A percentile compares a stretch with the other conserved stretches of the same genome.
These are phyloP conservation scores for Amphichorda felina DNA, from an alignment of 2,329 filamentous ascomycete species.

Conservation along the genomic window DNA sequence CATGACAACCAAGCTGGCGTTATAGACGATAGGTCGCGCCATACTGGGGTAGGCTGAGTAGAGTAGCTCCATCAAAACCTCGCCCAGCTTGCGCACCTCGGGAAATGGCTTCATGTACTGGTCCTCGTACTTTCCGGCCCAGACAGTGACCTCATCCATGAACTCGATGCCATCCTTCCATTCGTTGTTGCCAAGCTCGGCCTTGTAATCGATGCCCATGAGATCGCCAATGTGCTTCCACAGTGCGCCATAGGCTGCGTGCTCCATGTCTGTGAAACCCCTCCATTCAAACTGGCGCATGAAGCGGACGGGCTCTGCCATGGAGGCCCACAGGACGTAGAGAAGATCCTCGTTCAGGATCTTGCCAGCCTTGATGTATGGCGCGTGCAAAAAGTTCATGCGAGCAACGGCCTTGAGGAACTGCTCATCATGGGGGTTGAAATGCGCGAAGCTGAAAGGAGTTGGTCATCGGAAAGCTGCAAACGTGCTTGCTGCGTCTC, in stretches of 20 bases:
- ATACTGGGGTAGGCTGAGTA: conserved; percentile 38
- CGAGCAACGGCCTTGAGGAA: conserved; percentile 23
- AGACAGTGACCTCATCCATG: conserved; percentile 31
- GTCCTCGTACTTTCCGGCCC: conserved; percentile 46
- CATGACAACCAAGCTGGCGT: conserved; percentile 48
- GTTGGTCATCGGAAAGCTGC: background rate
- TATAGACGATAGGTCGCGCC: conserved; percentile 30
- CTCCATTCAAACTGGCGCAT: conserved; percentile 61
- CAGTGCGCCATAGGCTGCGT: conserved; percentile 53
- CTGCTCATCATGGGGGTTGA: conserved; percentile 13
- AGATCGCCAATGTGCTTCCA: conserved; percentile 63
- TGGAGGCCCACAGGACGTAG: conserved; percentile 42
- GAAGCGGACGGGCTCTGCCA: conserved; percentile 53
- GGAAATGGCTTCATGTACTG: conserved; percentile 41
- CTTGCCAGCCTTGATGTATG: conserved; percentile 21
- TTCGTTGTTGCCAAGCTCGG: conserved; percentile 18
- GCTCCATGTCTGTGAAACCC: conserved; percentile 51
- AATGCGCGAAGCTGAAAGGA: conserved; percentile 14
- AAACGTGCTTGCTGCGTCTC: background rate
- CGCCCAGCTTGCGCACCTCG: conserved; percentile 38
- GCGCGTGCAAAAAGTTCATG: conserved; percentile 26
- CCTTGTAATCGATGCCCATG: conserved; percentile 48
- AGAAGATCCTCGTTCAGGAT: conserved; percentile 25
- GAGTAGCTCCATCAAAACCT: conserved; percentile 48
- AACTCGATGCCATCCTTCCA: conserved; percentile 42